Evolutionary conservation across 164 flowering plant genomes (phyloP).

Genomic region (Piper betle): DNA sequence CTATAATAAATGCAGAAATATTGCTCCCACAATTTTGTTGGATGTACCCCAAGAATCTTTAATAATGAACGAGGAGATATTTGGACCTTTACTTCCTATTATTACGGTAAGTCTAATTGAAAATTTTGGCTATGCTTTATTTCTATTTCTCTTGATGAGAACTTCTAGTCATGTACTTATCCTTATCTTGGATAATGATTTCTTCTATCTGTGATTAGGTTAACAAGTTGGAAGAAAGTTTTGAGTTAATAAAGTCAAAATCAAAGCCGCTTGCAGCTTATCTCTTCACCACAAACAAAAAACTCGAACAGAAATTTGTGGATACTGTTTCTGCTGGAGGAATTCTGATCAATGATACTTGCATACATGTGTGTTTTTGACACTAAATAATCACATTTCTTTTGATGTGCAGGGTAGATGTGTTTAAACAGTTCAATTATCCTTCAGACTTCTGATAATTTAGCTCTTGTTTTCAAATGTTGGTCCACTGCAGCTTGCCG

Average conservation of each 20-base stretch:
- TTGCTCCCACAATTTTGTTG: slow-evolving; percentile 76
- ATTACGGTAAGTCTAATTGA: slow-evolving; percentile 36
- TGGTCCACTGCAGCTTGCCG: slow-evolving; percentile 35
- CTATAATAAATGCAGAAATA: slow-evolving; percentile 29
- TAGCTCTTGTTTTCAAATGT: not conserved
- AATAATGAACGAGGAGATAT: slow-evolving; percentile 90
- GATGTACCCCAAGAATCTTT: slow-evolving; percentile 76
- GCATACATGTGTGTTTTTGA: slow-evolving; percentile 44
- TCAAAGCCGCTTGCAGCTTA: slow-evolving; percentile 95
- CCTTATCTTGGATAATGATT: not conserved
- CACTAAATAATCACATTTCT: not conserved
- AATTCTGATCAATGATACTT: slow-evolving; percentile 59
- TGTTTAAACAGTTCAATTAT: not conserved
- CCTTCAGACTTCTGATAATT: not conserved
- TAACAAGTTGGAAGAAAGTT: slow-evolving; percentile 60
- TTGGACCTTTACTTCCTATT: slow-evolving; percentile 93
- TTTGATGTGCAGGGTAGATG: not conserved
- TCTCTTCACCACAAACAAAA: slow-evolving; percentile 62
- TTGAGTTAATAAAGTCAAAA: slow-evolving; percentile 44
- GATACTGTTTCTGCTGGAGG: slow-evolving; percentile 63
- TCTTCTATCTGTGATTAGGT: slow-evolving; percentile 32
- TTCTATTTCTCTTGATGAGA: not conserved
- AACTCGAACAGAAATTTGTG: slow-evolving; percentile 59
- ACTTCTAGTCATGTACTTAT: not conserved
- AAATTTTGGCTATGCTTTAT: not conserved